Conservation (phyloP, 2,329 filamentous ascomycete species). For the Ophiostoma sp. region DNA sequence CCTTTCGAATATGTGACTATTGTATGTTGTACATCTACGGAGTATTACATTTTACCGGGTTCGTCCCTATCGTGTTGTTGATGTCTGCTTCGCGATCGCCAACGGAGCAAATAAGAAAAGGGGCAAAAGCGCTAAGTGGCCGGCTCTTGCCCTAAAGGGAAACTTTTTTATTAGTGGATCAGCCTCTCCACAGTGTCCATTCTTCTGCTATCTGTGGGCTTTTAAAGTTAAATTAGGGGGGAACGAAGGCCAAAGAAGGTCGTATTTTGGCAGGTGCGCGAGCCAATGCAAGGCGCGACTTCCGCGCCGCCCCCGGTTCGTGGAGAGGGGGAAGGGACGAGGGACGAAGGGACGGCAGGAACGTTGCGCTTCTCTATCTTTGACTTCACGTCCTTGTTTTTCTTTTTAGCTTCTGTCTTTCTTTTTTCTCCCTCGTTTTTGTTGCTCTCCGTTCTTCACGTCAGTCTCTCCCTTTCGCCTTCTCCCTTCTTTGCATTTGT, state of each 20-base stretch:
- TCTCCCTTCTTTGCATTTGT: background rate
- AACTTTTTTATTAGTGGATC: constrained; percentile 16
- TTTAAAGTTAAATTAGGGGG: constrained; percentile 21
- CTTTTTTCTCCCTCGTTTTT: background rate
- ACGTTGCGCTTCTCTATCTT: background rate
- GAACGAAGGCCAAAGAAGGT: background rate
- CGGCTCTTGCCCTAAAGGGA: background rate
- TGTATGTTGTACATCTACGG: no score
- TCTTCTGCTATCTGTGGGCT: background rate
- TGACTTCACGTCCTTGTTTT: constrained; percentile 7
- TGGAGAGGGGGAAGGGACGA: constrained; percentile 1
- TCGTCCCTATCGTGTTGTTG: background rate
- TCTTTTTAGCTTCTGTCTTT: background rate
- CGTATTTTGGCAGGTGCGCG: background rate
- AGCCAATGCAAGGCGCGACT: constrained; percentile 10
- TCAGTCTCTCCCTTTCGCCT: background rate
- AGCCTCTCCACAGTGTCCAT: background rate
- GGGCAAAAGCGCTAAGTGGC: background rate
- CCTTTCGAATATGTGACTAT: background rate
- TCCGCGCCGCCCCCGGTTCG: background rate
- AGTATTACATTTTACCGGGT: background rate
- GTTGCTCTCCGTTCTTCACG: constrained; percentile 4
- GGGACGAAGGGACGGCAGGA: background rate
- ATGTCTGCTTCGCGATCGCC: background rate
- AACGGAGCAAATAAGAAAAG: constrained; percentile 10